phyloP scores from a whole-genome alignment of 1,284 basidiomycete species.

The Ceratobasidium sp. region DNA sequence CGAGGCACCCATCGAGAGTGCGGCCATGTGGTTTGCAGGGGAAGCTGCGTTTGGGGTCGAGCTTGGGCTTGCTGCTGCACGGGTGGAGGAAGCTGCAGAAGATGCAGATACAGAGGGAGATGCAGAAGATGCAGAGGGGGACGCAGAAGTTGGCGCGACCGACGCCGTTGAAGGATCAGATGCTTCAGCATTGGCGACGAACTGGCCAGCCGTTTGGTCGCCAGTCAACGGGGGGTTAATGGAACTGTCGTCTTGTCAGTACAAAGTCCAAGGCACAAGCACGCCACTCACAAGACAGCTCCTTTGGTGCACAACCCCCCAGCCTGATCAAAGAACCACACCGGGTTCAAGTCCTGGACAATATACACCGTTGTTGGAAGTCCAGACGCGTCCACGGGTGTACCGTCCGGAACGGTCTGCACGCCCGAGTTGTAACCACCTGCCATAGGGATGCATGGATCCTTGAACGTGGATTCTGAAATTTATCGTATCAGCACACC shows the following conservation, averaged over 20 bases:
- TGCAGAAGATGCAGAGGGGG: background rate
- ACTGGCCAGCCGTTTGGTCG: slow-evolving; percentile 37
- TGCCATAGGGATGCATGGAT: slow-evolving; percentile 32
- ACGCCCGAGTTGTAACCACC: slow-evolving; percentile 39
- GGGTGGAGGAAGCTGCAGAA: background rate
- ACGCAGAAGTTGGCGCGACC: slow-evolving; percentile 18
- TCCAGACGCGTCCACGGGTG: slow-evolving; percentile 33
- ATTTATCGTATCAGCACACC: background rate
- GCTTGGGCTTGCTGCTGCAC: background rate
- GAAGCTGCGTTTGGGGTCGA: background rate
- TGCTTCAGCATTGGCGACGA: slow-evolving; percentile 41
- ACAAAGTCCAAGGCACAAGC: background rate
- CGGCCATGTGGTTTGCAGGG: slow-evolving; percentile 10
- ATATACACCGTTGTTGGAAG: slow-evolving; percentile 33
- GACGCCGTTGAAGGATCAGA: slow-evolving; percentile 20
- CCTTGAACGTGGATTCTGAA: slow-evolving; percentile 37
- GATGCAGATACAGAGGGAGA: background rate
- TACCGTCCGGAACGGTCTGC: slow-evolving; percentile 32
- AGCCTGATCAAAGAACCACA: slow-evolving; percentile 44
- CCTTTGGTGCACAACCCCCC: slow-evolving; percentile 38
- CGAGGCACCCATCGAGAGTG: slow-evolving; percentile 32
- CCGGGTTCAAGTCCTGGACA: slow-evolving; percentile 21
- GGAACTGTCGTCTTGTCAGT: slow-evolving; percentile 8
- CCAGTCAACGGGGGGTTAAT: slow-evolving; percentile 39
- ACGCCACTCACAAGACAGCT: slow-evolving; percentile 21